Percentiles rank a stretch among this genome's conserved stretches.
Conservation (phyloP, 140 eudicot species). For the Oenanthe javanica region DNA sequence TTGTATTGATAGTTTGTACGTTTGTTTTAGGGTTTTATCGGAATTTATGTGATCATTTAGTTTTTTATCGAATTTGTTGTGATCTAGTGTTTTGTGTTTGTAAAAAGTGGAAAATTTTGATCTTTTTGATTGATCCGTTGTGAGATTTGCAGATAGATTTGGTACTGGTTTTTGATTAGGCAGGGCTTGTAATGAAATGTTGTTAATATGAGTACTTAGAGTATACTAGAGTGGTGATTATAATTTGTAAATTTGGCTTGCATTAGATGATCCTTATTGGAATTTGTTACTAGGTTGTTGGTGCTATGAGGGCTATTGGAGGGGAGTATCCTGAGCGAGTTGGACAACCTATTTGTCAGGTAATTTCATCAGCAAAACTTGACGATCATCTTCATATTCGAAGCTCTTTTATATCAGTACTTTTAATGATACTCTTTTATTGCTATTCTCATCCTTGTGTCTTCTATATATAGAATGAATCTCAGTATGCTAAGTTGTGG, state of each 20-base stretch:
- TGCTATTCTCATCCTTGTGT: background rate
- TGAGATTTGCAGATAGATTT: conserved; percentile 11
- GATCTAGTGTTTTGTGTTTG: background rate
- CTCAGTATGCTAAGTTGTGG: conserved; percentile 14
- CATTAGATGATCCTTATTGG: conserved; percentile 5
- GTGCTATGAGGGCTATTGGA: conserved; percentile 53
- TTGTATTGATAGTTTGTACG: background rate
- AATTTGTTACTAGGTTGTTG: conserved; percentile 43
- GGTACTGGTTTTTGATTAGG: conserved; percentile 7
- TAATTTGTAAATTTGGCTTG: conserved; percentile 10
- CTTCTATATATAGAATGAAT: conserved; percentile 7
- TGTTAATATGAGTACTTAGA: background rate
- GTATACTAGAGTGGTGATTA: background rate
- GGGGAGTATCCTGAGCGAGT: conserved; percentile 73
- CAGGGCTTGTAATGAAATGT: background rate
- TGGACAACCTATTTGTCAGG: conserved; percentile 95
- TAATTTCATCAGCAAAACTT: conserved; percentile 17
- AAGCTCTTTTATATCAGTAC: background rate
- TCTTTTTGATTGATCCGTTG: conserved; percentile 16
- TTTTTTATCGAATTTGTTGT: conserved; percentile 16
- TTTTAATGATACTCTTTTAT: background rate
- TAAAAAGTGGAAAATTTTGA: background rate
- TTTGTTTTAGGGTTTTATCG: conserved; percentile 11
- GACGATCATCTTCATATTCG: background rate
- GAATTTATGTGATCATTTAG: conserved; percentile 27